Conservation (phyloP, 192 early-diverging fungal genomes). For the Backusella mclennaniae region DNA sequence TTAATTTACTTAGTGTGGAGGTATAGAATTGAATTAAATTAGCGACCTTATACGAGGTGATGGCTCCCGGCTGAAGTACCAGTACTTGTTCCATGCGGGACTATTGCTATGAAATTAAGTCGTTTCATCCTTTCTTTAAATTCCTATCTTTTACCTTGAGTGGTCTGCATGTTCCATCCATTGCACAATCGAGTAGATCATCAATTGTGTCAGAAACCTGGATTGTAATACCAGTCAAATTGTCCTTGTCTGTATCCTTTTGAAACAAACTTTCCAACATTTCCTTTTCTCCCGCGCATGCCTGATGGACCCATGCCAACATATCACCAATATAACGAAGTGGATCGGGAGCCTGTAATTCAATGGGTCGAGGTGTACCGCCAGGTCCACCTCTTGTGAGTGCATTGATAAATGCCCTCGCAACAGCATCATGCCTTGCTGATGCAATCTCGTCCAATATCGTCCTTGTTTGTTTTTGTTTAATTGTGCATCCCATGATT, state of each 20-base stretch:
- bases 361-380: conserved; percentile 84
- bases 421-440: conserved; percentile 64
- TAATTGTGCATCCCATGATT: background rate
- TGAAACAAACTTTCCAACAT: conserved; percentile 78
- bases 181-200: conserved; percentile 62
- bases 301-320: conserved; percentile 96
- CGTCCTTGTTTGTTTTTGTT: conserved; percentile 35
- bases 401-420: conserved; percentile 69
- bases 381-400: conserved; percentile 73
- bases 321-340: conserved; percentile 93
- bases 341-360: conserved; percentile 90
- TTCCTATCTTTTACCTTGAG: conserved; percentile 54
- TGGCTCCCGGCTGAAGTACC: conserved; percentile 58
- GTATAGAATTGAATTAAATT: conserved; percentile 80
- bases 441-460: conserved; percentile 74
- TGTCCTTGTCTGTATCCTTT: background rate
- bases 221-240: conserved; percentile 1
- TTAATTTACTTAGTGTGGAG: conserved; percentile 58
- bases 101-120: conserved; percentile 25
- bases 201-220: conserved; percentile 10
- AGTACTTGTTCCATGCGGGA: conserved; percentile 79
- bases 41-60: conserved; percentile 64
- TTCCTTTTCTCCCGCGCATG: conserved; percentile 83
- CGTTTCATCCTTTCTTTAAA: background rate
- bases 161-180: conserved; percentile 73